phyloP scores from a whole-genome alignment of 768 basidiomycete species.

The Lactarius pseudohatsudake region DNA sequence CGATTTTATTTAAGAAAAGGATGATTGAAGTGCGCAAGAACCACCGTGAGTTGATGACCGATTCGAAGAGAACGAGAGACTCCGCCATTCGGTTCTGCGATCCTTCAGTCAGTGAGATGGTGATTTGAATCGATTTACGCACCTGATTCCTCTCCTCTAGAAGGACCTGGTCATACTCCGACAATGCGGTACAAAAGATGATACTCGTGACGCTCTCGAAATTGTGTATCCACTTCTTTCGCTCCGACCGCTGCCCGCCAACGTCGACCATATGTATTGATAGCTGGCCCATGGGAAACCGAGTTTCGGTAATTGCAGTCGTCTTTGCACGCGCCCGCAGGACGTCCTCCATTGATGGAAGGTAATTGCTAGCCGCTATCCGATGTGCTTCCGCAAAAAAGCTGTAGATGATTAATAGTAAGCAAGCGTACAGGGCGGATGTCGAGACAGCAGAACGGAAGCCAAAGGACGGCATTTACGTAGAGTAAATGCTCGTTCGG shows the following conservation, averaged over 20 bases:
- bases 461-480: neutral
- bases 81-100: slow-evolving; percentile 73
- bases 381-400: slow-evolving; percentile 86
- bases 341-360: slow-evolving; percentile 85
- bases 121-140: slow-evolving; percentile 28
- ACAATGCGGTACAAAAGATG: slow-evolving; percentile 74
- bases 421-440: neutral
- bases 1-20: slow-evolving; percentile 69
- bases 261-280: slow-evolving; percentile 75
- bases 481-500: neutral
- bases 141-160: slow-evolving; percentile 69
- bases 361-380: slow-evolving; percentile 77
- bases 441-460: neutral
- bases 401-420: slow-evolving; percentile 39
- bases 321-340: slow-evolving; percentile 87
- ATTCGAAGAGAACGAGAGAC: slow-evolving; percentile 72
- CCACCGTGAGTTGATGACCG: slow-evolving; percentile 79
- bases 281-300: slow-evolving; percentile 65
- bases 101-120: neutral
- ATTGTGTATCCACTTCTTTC: slow-evolving; percentile 64
- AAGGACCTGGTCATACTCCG: slow-evolving; percentile 73
- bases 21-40: slow-evolving; percentile 68
- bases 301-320: slow-evolving; percentile 87
- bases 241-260: slow-evolving; percentile 61
- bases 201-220: slow-evolving; percentile 81